phyloP scores from a whole-genome alignment of 2,329 filamentous ascomycete species.

The Cercospora citrullina region DNA sequence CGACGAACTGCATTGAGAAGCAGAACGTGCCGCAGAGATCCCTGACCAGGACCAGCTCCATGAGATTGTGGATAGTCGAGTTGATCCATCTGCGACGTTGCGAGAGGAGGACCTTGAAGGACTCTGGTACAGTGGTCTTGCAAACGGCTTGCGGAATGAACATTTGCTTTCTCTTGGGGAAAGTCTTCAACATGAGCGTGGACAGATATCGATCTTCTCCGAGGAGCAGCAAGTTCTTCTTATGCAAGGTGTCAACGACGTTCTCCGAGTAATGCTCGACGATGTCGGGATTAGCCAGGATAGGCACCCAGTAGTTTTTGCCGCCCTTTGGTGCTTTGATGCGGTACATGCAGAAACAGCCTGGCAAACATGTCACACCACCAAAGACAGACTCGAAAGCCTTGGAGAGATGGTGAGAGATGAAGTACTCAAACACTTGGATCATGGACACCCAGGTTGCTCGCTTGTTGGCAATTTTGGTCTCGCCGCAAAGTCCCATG shows the following conservation, averaged over 20 bases:
- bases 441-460: slow-evolving; percentile 95
- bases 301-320: slow-evolving; percentile 99
- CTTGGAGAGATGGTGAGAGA: slow-evolving; percentile 95
- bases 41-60: slow-evolving; percentile 92
- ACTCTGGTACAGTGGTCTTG: slow-evolving; percentile 94
- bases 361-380: slow-evolving; percentile 96
- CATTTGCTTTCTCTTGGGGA: slow-evolving; percentile 97
- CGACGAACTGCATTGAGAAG: slow-evolving; percentile 99
- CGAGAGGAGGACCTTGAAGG: slow-evolving; percentile 88
- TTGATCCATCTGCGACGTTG: slow-evolving; percentile 99
- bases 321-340: slow-evolving; percentile 98
- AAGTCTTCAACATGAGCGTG: slow-evolving; percentile 96
- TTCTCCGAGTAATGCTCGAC: slow-evolving; percentile 99
- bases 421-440: slow-evolving; percentile 99
- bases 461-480: slow-evolving; percentile 98
- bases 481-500: slow-evolving; percentile 98
- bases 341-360: slow-evolving; percentile 99
- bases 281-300: slow-evolving; percentile 95
- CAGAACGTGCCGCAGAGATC: slow-evolving; percentile 98
- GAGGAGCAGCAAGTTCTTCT: slow-evolving; percentile 89
- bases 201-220: slow-evolving; percentile 95
- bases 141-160: slow-evolving; percentile 98
- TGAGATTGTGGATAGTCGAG: slow-evolving; percentile 96
- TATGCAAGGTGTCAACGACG: slow-evolving; percentile 95
- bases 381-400: slow-evolving; percentile 98